phyloP scores from a whole-genome alignment of 2,329 filamentous ascomycete species.

The Fusarium verrucosum region DNA sequence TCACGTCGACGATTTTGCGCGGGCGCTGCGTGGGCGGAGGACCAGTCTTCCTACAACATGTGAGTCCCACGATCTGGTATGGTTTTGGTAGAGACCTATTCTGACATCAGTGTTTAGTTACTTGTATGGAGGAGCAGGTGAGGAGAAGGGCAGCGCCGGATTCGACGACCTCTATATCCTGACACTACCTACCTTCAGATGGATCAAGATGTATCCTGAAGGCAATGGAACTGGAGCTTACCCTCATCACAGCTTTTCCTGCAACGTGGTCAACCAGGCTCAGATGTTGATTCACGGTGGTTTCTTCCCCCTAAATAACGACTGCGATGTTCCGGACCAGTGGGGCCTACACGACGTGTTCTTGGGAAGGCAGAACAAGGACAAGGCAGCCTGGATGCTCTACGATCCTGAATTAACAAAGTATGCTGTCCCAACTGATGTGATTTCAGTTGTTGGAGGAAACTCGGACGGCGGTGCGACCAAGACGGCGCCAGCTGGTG shows the following conservation, averaged over 20 bases:
- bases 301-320: slow-evolving; percentile 58
- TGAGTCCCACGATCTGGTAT: slow-evolving; percentile 48
- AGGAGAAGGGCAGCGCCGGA: slow-evolving; percentile 56
- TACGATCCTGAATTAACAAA: slow-evolving; percentile 59
- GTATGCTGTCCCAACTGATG: slow-evolving; percentile 62
- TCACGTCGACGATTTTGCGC: slow-evolving; percentile 68
- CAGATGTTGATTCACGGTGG: slow-evolving; percentile 73
- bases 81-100: background rate
- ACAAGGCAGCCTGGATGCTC: slow-evolving; percentile 59
- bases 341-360: slow-evolving; percentile 68
- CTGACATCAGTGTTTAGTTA: slow-evolving; percentile 55
- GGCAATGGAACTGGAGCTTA: slow-evolving; percentile 51
- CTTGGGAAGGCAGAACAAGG: slow-evolving; percentile 59
- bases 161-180: slow-evolving; percentile 71
- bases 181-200: slow-evolving; percentile 68
- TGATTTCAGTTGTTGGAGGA: slow-evolving; percentile 62
- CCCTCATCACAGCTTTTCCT: slow-evolving; percentile 65
- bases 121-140: slow-evolving; percentile 66
- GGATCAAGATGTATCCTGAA: slow-evolving; percentile 64
- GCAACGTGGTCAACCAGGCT: slow-evolving; percentile 61
- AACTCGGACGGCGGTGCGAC: slow-evolving; percentile 62
- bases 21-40: slow-evolving; percentile 66
- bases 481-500: slow-evolving; percentile 56
- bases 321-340: slow-evolving; percentile 61
- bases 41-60: slow-evolving; percentile 72